These are phyloP conservation scores for Neckera pumila DNA, from an alignment of 225 moss, liverwort and hornwort genomes.

Conservation along the genomic window DNA sequence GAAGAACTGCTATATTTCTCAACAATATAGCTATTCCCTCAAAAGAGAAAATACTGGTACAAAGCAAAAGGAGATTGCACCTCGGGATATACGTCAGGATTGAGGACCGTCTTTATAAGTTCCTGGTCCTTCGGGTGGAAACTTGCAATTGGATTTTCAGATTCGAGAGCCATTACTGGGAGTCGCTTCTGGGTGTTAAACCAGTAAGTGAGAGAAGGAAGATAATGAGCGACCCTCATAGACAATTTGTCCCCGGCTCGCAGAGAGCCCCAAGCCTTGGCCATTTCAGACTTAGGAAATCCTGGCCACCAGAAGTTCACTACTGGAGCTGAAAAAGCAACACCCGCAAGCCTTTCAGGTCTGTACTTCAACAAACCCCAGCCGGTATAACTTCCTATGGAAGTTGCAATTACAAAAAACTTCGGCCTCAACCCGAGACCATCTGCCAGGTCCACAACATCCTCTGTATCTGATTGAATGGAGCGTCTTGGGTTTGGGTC, in stretches of 20 bases:
- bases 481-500: slow-evolving; percentile 63
- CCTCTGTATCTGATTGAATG: slow-evolving; percentile 64
- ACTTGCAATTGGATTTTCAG: slow-evolving; percentile 2
- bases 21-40: not conserved
- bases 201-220: slow-evolving; percentile 74
- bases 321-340: slow-evolving; percentile 68
- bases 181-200: slow-evolving; percentile 65
- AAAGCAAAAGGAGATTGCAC: not conserved
- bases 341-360: slow-evolving; percentile 83
- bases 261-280: slow-evolving; percentile 47
- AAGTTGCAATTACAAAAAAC: slow-evolving; percentile 66
- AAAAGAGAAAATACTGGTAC: not conserved
- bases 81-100: slow-evolving; percentile 1
- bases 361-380: slow-evolving; percentile 72
- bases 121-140: slow-evolving; percentile 45
- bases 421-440: slow-evolving; percentile 52
- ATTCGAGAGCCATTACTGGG: slow-evolving; percentile 45
- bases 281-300: slow-evolving; percentile 37
- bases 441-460: slow-evolving; percentile 84
- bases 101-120: slow-evolving; percentile 10
- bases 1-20: not conserved
- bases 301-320: slow-evolving; percentile 95
- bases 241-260: slow-evolving; percentile 58
- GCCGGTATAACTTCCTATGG: slow-evolving; percentile 55
- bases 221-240: slow-evolving; percentile 52